These are phyloP conservation scores for Chlamydomonas sp. DNA, from an alignment of 139 green algal species.

Conservation along the genomic window DNA sequence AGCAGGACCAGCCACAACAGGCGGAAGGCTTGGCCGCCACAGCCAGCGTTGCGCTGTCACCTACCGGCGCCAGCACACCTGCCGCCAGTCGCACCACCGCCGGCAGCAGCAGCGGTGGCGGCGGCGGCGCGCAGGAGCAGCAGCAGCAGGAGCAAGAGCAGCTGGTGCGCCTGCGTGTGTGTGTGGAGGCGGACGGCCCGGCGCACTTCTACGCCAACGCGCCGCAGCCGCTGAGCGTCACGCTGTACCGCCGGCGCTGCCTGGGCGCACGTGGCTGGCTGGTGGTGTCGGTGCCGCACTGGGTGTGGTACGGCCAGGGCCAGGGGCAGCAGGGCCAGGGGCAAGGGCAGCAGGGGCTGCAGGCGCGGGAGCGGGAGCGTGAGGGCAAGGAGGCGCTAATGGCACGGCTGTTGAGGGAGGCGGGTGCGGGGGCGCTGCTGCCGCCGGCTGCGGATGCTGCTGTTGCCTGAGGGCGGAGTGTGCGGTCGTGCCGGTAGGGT, in stretches of 20 bases:
- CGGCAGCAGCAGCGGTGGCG: background rate
- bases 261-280: constrained; percentile 64
- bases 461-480: no score
- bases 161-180: constrained; percentile 38
- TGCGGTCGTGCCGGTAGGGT: no score
- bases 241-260: constrained; percentile 48
- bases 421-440: background rate
- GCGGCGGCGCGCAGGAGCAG: background rate
- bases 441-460: no score
- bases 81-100: background rate
- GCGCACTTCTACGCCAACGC: constrained; percentile 64
- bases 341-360: background rate
- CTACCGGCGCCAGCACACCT: background rate
- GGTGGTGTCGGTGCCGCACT: constrained; percentile 64
- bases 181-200: constrained; percentile 73
- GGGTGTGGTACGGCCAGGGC: constrained; percentile 44
- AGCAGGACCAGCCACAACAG: background rate
- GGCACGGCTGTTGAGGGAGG: no score
- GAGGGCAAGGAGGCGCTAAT: no score
- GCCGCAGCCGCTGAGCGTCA: constrained; percentile 50
- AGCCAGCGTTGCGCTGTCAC: background rate
- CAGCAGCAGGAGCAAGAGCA: no score
- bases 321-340: background rate
- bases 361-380: background rate
- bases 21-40: no score